Percentiles rank a stretch among this genome's conserved stretches.
phyloP scores from a whole-genome alignment of 495 filamentous ascomycete species.

The Penicillium malachiteum region DNA sequence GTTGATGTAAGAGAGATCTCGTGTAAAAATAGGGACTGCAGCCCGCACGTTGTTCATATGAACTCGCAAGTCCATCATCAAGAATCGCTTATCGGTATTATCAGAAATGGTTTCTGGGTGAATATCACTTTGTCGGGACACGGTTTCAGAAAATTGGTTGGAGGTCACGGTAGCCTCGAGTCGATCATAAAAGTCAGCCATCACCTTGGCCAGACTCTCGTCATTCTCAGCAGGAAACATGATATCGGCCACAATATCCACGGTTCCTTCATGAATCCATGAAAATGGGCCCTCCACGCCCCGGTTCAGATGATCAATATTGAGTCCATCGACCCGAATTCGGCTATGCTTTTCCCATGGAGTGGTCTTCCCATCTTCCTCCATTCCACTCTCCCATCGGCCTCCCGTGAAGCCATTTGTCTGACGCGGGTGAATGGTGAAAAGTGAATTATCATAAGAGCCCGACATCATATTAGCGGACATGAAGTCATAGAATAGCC shows the following conservation, averaged over 20 bases:
- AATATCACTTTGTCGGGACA: conserved; percentile 6
- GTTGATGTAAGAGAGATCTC: conserved; percentile 90
- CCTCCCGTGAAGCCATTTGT: conserved; percentile 67
- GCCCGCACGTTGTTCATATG: conserved; percentile 91
- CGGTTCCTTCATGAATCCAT: conserved; percentile 95
- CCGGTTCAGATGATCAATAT: conserved; percentile 93
- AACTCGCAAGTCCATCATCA: conserved; percentile 86
- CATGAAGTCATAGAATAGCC: conserved; percentile 96
- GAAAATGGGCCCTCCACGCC: conserved; percentile 93
- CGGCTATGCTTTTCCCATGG: conserved; percentile 93
- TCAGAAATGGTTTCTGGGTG: conserved; percentile 18
- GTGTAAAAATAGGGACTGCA: conserved; percentile 85
- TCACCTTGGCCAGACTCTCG: conserved; percentile 83
- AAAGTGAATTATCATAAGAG: conserved; percentile 91
- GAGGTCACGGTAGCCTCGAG: conserved; percentile 88
- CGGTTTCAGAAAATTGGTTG: conserved; percentile 49
- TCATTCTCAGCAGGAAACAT: conserved; percentile 86
- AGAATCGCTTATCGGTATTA: conserved; percentile 61
- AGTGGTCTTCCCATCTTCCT: conserved; percentile 48
- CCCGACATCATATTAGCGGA: conserved; percentile 95
- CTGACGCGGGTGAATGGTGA: conserved; percentile 95
- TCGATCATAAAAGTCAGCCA: conserved; percentile 91
- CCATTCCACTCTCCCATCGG: conserved; percentile 50
- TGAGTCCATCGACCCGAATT: conserved; percentile 86
- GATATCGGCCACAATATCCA: conserved; percentile 94